Evolutionary conservation across 768 basidiomycete species (phyloP).

Genomic region (Mycena chlorophos): DNA sequence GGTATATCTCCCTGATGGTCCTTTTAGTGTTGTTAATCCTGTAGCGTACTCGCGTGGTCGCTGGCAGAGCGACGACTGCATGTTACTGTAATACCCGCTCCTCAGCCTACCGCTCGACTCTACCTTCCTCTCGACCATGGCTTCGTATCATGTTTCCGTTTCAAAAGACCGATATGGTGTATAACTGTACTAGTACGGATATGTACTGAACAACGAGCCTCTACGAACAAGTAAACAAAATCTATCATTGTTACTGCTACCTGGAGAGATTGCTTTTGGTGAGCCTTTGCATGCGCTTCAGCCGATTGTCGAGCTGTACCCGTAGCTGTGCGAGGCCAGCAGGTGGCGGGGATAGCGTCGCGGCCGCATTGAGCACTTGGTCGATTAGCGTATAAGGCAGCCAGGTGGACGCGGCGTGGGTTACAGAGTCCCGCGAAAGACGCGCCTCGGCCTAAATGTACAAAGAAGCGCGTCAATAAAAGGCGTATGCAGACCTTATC

Average conservation of each 20-base stretch:
- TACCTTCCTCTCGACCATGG: conserved; percentile 10
- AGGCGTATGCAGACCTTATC: neutral
- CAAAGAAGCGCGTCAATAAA: no score
- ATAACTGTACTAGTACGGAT: neutral
- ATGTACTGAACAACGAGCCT: neutral
- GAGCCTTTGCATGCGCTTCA: conserved; percentile 69
- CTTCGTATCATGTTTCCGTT: conserved; percentile 2
- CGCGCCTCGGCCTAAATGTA: conserved; percentile 51
- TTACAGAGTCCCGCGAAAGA: conserved; percentile 52
- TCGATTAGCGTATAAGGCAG: conserved; percentile 84
- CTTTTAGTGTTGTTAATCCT: conserved; percentile 26
- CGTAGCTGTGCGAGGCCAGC: conserved; percentile 53
- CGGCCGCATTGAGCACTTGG: conserved; percentile 70
- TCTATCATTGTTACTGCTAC: conserved; percentile 16
- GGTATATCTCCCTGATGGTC: conserved; percentile 21
- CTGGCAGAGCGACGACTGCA: conserved; percentile 8
- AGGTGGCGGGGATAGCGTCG: conserved; percentile 51
- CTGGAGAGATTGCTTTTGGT: conserved; percentile 38
- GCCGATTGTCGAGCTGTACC: conserved; percentile 58
- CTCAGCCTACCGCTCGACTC: conserved; percentile 2
- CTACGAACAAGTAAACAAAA: conserved; percentile 9
- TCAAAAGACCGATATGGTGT: neutral
- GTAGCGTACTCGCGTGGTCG: conserved; percentile 4
- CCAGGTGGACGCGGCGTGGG: conserved; percentile 66
- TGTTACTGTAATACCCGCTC: conserved; percentile 19